These are phyloP conservation scores for Skeletonema grethae DNA, from an alignment of 108 stramenopile genomes.

Conservation along the genomic window DNA sequence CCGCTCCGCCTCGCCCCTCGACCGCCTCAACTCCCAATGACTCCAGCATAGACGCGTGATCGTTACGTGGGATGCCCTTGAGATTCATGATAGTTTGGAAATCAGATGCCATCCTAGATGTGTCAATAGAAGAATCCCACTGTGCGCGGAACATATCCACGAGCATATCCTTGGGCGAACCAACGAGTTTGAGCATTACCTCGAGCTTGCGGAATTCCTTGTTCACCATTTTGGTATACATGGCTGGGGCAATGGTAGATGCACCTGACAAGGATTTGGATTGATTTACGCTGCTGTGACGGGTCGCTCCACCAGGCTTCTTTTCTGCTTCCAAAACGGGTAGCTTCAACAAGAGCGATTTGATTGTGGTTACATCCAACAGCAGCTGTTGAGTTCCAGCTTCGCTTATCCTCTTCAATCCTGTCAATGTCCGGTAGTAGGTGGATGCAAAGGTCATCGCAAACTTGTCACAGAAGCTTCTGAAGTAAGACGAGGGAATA, in stretches of 20 bases:
- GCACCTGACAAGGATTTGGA: constrained; percentile 43
- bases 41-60: constrained; percentile 86
- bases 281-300: constrained; percentile 21
- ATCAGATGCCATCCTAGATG: constrained; percentile 78
- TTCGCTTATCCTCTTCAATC: constrained; percentile 90
- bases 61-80: constrained; percentile 89
- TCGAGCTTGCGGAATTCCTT: constrained; percentile 94
- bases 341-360: constrained; percentile 90
- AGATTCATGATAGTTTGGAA: constrained; percentile 87
- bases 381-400: constrained; percentile 95
- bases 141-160: constrained; percentile 92
- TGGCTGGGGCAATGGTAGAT: constrained; percentile 83
- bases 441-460: constrained; percentile 76
- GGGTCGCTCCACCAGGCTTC: constrained; percentile 19
- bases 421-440: constrained; percentile 74
- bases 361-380: constrained; percentile 96
- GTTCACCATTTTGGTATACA: constrained; percentile 94
- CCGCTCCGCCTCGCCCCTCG: constrained; percentile 58
- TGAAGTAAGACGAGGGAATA: constrained; percentile 82
- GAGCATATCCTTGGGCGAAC: constrained; percentile 86
- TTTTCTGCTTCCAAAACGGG: constrained; percentile 69
- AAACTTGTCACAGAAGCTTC: constrained; percentile 97
- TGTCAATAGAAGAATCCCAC: constrained; percentile 70
- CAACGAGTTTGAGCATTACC: constrained; percentile 95
- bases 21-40: constrained; percentile 83